phyloP scores from a whole-genome alignment of 768 basidiomycete genomes.

The Amanita fuliginea region DNA sequence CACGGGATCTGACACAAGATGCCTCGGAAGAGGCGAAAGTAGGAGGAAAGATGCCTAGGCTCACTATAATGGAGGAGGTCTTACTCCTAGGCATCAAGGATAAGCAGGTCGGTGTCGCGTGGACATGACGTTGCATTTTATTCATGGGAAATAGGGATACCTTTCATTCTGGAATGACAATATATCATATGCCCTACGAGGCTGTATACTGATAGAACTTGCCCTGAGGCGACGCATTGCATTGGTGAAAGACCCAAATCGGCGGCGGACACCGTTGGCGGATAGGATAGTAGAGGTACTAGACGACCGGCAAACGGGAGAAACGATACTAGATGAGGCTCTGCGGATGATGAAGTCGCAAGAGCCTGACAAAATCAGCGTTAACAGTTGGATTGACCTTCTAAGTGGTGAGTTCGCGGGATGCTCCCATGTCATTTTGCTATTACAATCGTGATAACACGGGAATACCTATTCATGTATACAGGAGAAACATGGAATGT shows the following conservation, averaged over 20 bases:
- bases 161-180: conserved; percentile 99
- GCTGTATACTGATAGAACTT: conserved; percentile 95
- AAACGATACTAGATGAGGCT: conserved; percentile 93
- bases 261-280: conserved; percentile 60
- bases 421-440: not conserved
- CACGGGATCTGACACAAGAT: conserved; percentile 70
- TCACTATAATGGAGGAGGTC: conserved; percentile 98
- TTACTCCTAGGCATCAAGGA: conserved; percentile 91
- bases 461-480: not conserved
- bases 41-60: conserved; percentile 66
- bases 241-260: conserved; percentile 73
- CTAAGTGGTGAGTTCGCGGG: conserved; percentile 78
- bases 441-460: not conserved
- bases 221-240: conserved; percentile 93
- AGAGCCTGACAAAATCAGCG: conserved; percentile 61
- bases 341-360: conserved; percentile 90
- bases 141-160: conserved; percentile 45
- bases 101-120: conserved; percentile 58
- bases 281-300: conserved; percentile 88
- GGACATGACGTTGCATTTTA: not conserved
- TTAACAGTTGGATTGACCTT: conserved; percentile 93
- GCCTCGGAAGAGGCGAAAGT: conserved; percentile 49
- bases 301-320: conserved; percentile 87
- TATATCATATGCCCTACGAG: conserved; percentile 97
- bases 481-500: conserved; percentile 99